Conservation (phyloP, 1,139 yeast genomes). For the Saccharomyces uvarum region DNA sequence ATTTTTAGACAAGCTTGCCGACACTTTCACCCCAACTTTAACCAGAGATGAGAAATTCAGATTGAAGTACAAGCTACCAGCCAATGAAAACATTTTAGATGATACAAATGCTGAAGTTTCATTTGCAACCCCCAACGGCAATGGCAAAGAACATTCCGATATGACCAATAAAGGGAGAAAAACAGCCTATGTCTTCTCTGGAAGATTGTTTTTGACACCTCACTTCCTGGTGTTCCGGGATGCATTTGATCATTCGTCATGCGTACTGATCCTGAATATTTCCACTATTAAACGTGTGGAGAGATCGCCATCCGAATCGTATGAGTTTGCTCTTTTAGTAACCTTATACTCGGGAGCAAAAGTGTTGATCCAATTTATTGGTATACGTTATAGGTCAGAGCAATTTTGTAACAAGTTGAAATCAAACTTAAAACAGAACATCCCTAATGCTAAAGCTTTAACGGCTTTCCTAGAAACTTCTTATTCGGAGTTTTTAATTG, state of each 20-base stretch:
- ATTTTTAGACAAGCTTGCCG: slow-evolving; percentile 36
- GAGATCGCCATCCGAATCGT: slow-evolving; percentile 66
- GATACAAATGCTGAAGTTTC: slow-evolving; percentile 66
- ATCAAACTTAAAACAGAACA: slow-evolving; percentile 53
- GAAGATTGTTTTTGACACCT: slow-evolving; percentile 62
- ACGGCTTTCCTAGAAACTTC: slow-evolving; percentile 63
- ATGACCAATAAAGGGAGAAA: slow-evolving; percentile 9
- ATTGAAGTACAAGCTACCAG: slow-evolving; percentile 60
- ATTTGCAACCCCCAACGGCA: slow-evolving; percentile 36
- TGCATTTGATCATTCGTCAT: slow-evolving; percentile 57
- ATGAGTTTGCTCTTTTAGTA: slow-evolving; percentile 72
- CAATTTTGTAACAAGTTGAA: slow-evolving; percentile 66
- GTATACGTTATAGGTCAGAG: slow-evolving; percentile 73
- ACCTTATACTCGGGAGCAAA: slow-evolving; percentile 61
- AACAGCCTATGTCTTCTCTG: slow-evolving; percentile 38
- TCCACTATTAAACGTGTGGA: slow-evolving; percentile 81
- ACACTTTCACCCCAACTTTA: slow-evolving; percentile 24
- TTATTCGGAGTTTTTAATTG: slow-evolving; percentile 76
- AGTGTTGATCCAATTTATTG: slow-evolving; percentile 65
- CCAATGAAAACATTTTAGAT: slow-evolving; percentile 54
- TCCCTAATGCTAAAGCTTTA: slow-evolving; percentile 53
- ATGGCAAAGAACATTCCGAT: not conserved
- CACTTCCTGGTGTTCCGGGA: slow-evolving; percentile 72
- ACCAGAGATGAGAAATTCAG: slow-evolving; percentile 66
- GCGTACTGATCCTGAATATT: slow-evolving; percentile 64